Percentiles rank a stretch among this genome's conserved stretches.
phyloP scores from a whole-genome alignment of 805 yeast species.

The Priceomyces fermenticarens region DNA sequence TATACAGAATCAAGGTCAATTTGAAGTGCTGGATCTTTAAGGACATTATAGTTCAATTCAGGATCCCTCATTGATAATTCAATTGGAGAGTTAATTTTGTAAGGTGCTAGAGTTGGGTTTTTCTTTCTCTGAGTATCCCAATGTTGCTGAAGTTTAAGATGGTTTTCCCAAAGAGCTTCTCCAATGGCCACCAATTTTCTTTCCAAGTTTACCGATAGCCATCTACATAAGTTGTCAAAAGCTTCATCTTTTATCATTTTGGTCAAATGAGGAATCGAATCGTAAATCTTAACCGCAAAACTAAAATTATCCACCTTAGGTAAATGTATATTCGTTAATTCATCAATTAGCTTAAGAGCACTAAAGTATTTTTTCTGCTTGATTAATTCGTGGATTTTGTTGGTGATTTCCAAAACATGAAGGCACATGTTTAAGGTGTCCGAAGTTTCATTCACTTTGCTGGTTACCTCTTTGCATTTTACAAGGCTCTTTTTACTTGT shows the following conservation, averaged over 20 bases:
- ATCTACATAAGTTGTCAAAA: constrained; percentile 59
- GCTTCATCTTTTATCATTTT: constrained; percentile 73
- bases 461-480: constrained; percentile 59
- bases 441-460: constrained; percentile 69
- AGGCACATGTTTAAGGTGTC: constrained; percentile 68
- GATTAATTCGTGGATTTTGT: constrained; percentile 79
- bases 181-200: constrained; percentile 61
- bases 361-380: constrained; percentile 74
- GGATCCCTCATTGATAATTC: constrained; percentile 74
- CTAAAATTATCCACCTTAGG: constrained; percentile 72
- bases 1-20: constrained; percentile 70
- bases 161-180: constrained; percentile 49
- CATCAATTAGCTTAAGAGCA: constrained; percentile 81
- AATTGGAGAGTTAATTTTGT: constrained; percentile 80
- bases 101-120: constrained; percentile 43
- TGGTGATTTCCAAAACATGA: constrained; percentile 80
- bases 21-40: constrained; percentile 36
- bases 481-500: constrained; percentile 58
- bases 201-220: constrained; percentile 61
- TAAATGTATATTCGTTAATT: constrained; percentile 63
- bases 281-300: constrained; percentile 69
- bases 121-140: constrained; percentile 53
- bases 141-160: constrained; percentile 51
- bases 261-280: constrained; percentile 74
- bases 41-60: constrained; percentile 44